Percentiles rank a stretch among this genome's conserved stretches.
phyloP scores from a whole-genome alignment of 1,284 basidiomycete genomes.

The Rhodotorula sp. region DNA sequence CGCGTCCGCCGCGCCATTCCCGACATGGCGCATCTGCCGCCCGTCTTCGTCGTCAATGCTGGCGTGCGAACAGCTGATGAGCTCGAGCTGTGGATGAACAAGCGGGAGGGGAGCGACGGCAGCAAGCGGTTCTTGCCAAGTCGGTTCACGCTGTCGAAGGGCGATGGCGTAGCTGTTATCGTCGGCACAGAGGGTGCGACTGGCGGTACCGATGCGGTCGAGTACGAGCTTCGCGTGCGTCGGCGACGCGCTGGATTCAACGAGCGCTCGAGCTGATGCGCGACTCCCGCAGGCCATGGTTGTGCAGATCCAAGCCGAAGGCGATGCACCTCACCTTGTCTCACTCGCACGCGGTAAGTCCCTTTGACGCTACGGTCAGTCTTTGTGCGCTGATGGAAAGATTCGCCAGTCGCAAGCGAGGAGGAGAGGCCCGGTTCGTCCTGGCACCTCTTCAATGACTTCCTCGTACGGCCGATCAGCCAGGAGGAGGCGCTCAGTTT shows the following conservation, averaged over 20 bases:
- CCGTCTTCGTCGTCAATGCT: conserved; percentile 84
- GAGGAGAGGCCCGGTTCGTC: conserved; percentile 53
- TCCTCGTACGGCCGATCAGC: conserved; percentile 77
- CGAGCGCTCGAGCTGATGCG: not conserved
- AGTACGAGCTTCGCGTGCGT: conserved; percentile 71
- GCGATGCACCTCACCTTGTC: conserved; percentile 80
- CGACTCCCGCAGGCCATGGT: conserved; percentile 63
- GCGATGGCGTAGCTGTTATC: conserved; percentile 37
- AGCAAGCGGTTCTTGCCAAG: conserved; percentile 46
- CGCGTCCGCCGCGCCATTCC: conserved; percentile 67
- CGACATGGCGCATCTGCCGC: conserved; percentile 59
- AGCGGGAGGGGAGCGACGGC: conserved; percentile 10
- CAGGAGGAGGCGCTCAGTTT: conserved; percentile 86
- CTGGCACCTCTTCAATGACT: conserved; percentile 98
- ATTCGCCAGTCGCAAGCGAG: conserved; percentile 60
- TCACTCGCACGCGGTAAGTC: conserved; percentile 73
- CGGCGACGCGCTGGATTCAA: too few relatives aligned
- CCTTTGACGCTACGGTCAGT: fast-evolving
- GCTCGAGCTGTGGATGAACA: conserved; percentile 73
- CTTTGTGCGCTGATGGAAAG: not conserved
- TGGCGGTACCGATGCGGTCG: conserved; percentile 56
- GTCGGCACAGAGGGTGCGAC: conserved; percentile 54
- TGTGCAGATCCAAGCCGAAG: conserved; percentile 75
- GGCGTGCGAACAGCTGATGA: conserved; percentile 75
- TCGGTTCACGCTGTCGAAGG: conserved; percentile 42